A percentile compares a stretch with the other conserved stretches of the same genome.
phyloP scores from a whole-genome alignment of 2,329 filamentous ascomycete species.

The Aspergillus melleus region DNA sequence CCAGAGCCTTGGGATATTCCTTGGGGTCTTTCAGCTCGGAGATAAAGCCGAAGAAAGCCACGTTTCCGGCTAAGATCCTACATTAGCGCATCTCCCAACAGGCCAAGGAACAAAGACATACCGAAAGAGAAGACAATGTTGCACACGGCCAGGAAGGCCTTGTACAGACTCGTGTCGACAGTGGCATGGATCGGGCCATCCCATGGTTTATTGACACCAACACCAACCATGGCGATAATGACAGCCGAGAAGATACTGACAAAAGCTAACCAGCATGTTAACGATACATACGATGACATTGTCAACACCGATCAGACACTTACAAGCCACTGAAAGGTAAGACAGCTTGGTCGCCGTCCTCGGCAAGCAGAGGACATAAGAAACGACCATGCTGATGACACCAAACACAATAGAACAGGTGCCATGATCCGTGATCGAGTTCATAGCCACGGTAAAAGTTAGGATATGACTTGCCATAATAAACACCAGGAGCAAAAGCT shows the following conservation, averaged over 20 bases:
- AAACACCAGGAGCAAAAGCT: conserved; percentile 63
- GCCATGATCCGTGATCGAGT: conserved; percentile 59
- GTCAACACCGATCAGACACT: not conserved
- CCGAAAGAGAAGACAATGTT: conserved; percentile 71
- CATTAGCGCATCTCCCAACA: conserved; percentile 53
- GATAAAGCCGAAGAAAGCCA: conserved; percentile 67
- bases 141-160: conserved; percentile 58
- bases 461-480: conserved; percentile 67
- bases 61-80: conserved; percentile 55
- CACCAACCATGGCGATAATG: conserved; percentile 63
- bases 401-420: conserved; percentile 63
- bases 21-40: conserved; percentile 61
- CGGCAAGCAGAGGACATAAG: conserved; percentile 57
- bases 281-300: not conserved
- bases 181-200: conserved; percentile 31
- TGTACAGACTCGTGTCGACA: conserved; percentile 46
- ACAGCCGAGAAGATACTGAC: conserved; percentile 63
- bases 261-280: conserved; percentile 43
- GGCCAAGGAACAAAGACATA: conserved; percentile 36
- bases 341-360: conserved; percentile 61
- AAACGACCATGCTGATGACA: conserved; percentile 57
- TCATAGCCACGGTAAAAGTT: conserved; percentile 66
- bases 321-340: conserved; percentile 57
- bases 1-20: conserved; percentile 62
- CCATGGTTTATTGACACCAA: conserved; percentile 52